Conservation (phyloP, 2,329 filamentous ascomycete species). For the Trematosphaeria pertusa region DNA sequence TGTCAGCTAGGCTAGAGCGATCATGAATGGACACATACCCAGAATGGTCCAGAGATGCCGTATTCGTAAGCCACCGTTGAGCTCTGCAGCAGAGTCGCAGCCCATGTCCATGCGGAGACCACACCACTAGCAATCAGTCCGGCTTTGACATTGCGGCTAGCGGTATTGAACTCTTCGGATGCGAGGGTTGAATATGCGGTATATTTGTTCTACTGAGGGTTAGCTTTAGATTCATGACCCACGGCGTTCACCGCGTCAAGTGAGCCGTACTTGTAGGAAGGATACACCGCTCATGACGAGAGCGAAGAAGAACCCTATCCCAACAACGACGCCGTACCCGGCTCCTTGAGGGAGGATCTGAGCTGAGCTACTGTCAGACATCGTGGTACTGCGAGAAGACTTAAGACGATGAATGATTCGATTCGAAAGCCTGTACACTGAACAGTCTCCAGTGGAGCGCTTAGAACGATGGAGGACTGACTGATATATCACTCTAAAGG, state of each 20-base stretch:
- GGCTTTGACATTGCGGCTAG: slow-evolving; percentile 40
- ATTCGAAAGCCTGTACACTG: too few relatives aligned
- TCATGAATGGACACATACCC: slow-evolving; percentile 10
- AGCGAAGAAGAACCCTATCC: slow-evolving; percentile 38
- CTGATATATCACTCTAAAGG: too few relatives aligned
- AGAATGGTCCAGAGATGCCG: slow-evolving; percentile 43
- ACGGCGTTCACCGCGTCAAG: too few relatives aligned
- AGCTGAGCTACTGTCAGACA: too few relatives aligned
- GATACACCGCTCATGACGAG: slow-evolving; percentile 32
- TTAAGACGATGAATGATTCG: too few relatives aligned
- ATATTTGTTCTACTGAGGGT: too few relatives aligned
- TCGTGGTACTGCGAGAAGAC: too few relatives aligned
- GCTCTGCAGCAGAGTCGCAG: slow-evolving; percentile 37
- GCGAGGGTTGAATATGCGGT: slow-evolving; percentile 5
- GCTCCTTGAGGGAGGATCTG: too few relatives aligned
- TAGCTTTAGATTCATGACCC: neutral
- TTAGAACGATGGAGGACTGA: too few relatives aligned
- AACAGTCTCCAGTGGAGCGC: too few relatives aligned
- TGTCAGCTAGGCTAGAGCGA: neutral
- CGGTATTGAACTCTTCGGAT: slow-evolving; percentile 40
- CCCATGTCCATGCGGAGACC: slow-evolving; percentile 40
- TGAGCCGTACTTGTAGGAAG: neutral
- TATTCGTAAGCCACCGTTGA: slow-evolving; percentile 43
- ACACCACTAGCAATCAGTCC: slow-evolving; percentile 40
- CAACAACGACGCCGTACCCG: slow-evolving; percentile 44